phyloP scores from a whole-genome alignment of 495 filamentous ascomycete species.

The Pseudevernia furfuracea region DNA sequence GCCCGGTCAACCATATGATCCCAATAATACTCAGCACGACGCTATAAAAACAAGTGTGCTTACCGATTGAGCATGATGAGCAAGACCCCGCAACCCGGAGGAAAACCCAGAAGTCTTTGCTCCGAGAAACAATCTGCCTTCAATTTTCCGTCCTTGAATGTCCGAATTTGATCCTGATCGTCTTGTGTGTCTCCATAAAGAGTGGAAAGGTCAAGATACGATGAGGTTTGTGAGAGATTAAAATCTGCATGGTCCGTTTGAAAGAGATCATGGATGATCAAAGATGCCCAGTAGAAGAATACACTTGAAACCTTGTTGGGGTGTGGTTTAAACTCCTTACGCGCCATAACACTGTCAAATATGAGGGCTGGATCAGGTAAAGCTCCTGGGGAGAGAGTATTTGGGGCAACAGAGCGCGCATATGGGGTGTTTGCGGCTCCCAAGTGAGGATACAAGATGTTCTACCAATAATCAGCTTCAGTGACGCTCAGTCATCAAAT shows the following conservation, averaged over 20 bases:
- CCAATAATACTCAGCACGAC: background rate
- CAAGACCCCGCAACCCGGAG: slow-evolving; percentile 48
- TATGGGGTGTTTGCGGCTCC: slow-evolving; percentile 51
- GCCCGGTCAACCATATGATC: background rate
- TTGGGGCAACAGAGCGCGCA: slow-evolving; percentile 45
- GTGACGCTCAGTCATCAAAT: too few relatives aligned
- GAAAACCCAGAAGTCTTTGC: slow-evolving; percentile 47
- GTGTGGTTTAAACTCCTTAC: slow-evolving; percentile 46
- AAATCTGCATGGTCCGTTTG: slow-evolving; percentile 49
- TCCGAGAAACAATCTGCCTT: slow-evolving; percentile 54
- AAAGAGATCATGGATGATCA: slow-evolving; percentile 43
- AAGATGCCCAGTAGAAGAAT: slow-evolving; percentile 52
- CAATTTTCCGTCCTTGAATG: slow-evolving; percentile 49
- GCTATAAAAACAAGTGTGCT: background rate
- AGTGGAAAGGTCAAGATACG: slow-evolving; percentile 52
- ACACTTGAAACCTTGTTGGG: slow-evolving; percentile 52
- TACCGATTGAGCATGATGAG: slow-evolving; percentile 49
- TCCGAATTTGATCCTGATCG: slow-evolving; percentile 49
- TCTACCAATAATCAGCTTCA: slow-evolving; percentile 24
- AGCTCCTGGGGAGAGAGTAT: slow-evolving; percentile 45
- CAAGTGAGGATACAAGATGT: slow-evolving; percentile 48
- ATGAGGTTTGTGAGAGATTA: slow-evolving; percentile 49
- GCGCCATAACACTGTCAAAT: slow-evolving; percentile 48
- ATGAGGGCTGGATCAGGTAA: slow-evolving; percentile 47
- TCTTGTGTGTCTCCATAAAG: slow-evolving; percentile 51